These are phyloP conservation scores for Kodamaea nitidulidarum DNA, from an alignment of 805 yeast species.

Conservation along the genomic window DNA sequence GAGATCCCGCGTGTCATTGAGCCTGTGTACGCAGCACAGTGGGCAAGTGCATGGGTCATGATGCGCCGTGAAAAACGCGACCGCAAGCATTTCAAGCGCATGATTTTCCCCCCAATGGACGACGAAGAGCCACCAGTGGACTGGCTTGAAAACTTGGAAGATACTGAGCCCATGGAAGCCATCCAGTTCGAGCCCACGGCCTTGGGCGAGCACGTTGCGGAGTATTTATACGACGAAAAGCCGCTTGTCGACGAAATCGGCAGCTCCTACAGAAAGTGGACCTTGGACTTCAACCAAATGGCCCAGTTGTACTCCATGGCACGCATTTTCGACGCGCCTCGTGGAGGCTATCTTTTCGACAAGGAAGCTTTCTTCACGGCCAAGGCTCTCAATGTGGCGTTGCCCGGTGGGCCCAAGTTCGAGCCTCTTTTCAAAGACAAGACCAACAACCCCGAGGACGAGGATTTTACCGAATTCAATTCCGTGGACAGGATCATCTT, in stretches of 20 bases:
- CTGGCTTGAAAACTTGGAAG: conserved; percentile 77
- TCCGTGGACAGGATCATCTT: conserved; percentile 83
- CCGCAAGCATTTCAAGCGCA: conserved; percentile 80
- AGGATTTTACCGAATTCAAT: conserved; percentile 87
- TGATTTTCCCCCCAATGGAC: conserved; percentile 94
- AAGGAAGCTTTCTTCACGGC: conserved; percentile 82
- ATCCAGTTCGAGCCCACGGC: conserved; percentile 60
- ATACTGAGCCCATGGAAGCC: conserved; percentile 67
- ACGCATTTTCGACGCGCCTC: conserved; percentile 61
- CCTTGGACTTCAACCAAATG: conserved; percentile 56
- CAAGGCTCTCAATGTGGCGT: conserved; percentile 77
- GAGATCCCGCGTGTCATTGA: conserved; percentile 89
- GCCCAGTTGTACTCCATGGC: conserved; percentile 63
- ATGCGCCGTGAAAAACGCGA: conserved; percentile 95
- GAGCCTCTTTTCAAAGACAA: conserved; percentile 74
- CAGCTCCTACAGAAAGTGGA: conserved; percentile 73
- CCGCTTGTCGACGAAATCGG: conserved; percentile 78
- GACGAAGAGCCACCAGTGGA: conserved; percentile 93
- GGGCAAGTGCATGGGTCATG: conserved; percentile 90
- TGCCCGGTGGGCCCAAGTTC: conserved; percentile 96
- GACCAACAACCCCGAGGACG: conserved; percentile 53
- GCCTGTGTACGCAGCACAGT: conserved; percentile 88
- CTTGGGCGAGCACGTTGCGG: conserved; percentile 56
- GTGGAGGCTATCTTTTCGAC: conserved; percentile 58
- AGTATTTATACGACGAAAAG: conserved; percentile 78